Evolutionary conservation across 202 grass and related monocot species (phyloP).

Genomic region (Hordeum pubiflorum): DNA sequence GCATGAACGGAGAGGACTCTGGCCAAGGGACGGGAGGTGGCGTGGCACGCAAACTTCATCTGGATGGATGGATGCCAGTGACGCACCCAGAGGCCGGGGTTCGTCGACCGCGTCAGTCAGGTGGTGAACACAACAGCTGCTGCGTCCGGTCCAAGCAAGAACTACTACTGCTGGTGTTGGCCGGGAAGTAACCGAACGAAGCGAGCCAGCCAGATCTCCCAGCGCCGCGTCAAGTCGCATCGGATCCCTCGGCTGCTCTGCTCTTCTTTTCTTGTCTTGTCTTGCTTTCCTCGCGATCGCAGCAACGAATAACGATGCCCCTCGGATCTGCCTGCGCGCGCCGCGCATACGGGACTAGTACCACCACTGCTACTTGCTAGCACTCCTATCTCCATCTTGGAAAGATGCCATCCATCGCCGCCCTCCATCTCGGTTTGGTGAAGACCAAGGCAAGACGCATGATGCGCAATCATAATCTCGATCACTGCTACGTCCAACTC

Average conservation of each 20-base stretch:
- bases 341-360: not conserved
- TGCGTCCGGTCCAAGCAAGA: too few relatives aligned
- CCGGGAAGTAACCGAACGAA: too few relatives aligned
- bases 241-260: not conserved
- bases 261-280: not conserved
- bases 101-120: conserved; percentile 8
- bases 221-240: not conserved
- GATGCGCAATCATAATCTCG: not conserved
- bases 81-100: not conserved
- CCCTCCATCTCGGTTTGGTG: not conserved
- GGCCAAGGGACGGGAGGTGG: not conserved
- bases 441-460: not conserved
- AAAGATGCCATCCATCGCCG: not conserved
- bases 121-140: not conserved
- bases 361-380: too few relatives aligned
- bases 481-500: not conserved
- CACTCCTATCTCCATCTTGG: not conserved
- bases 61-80: not conserved
- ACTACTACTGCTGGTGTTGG: too few relatives aligned
- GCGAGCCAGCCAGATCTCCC: too few relatives aligned
- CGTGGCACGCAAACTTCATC: not conserved
- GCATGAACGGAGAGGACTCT: not conserved
- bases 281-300: not conserved
- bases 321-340: conserved; percentile 24
- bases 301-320: conserved; percentile 1